Base-by-base conservation (phyloP, 2,329 filamentous ascomycete genomes). In the Penicillium hesseltinei region DNA sequence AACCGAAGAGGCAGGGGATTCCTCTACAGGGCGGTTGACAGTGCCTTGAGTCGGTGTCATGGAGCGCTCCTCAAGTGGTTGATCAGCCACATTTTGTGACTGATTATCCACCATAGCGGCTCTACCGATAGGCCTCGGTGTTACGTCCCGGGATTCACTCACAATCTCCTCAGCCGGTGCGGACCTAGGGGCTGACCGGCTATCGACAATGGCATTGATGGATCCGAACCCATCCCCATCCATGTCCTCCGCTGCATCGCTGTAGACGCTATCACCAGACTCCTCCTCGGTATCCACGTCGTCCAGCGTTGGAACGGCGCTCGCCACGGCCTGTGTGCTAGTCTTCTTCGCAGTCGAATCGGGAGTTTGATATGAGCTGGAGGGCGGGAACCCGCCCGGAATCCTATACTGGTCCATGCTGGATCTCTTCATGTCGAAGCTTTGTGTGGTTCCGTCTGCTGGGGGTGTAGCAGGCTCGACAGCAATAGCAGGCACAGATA, bases 351-450 rank as follows among this genome's bases (percentile, higher is more conserved):
- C 48, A 6, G 54, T 47, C 21, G 52, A 51, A 43, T 62, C 62
- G 11, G 57, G 47, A 33, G 58, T 61, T 8, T 61, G 56, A 31
- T 71, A 68, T 23, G 70, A 63, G 10, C 62, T 63, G 6, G 69
- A 61, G 17, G 63, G 62, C 1, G 84, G 84, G 60, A 87, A 89
- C 0, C 79, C 81, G 8, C 86, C 87, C 9, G 87, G 87, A 17
- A 87, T 72, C 40, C 78, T 78, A 40, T 82, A 80, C 51, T 77
- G 73, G 58, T 77, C 69, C 56, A 71, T 66, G 58, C 75, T 73
- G 58, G 61, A 71, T 54, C 62, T 62, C 31, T 67, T 62, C 52
- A 46, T 48, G 15, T 69, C 64, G 44, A 69, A 50, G 23, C 56
- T 67, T 23, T 58, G 51, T 10, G 60, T 67, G 0, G 63, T 65